phyloP scores from a whole-genome alignment of 192 early-diverging fungal genomes.

The Coemansia sp. region DNA sequence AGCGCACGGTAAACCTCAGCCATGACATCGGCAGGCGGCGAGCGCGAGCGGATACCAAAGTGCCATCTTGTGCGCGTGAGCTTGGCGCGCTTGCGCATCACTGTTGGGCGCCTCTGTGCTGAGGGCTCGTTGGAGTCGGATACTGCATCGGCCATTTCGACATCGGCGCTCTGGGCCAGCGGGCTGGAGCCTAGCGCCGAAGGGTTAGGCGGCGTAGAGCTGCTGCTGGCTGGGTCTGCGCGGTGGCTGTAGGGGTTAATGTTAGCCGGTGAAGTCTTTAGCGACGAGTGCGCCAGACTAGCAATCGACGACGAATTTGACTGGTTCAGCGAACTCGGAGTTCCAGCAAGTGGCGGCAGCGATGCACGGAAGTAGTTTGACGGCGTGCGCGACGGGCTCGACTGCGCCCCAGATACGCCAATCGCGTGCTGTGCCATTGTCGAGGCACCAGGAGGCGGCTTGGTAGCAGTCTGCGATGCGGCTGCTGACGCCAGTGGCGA shows the following conservation, averaged over 20 bases:
- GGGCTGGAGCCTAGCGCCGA: conserved; percentile 19
- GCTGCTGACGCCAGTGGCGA: conserved; percentile 27
- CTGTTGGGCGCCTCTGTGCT: conserved; percentile 15
- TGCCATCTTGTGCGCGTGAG: conserved; percentile 85
- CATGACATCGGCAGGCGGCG: conserved; percentile 94
- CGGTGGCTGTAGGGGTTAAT: conserved; percentile 48
- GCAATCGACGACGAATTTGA: conserved; percentile 45
- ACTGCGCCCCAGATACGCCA: conserved; percentile 3
- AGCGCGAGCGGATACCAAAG: conserved; percentile 93
- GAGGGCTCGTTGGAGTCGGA: not conserved
- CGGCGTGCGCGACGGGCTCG: conserved; percentile 31
- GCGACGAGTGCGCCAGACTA: conserved; percentile 33
- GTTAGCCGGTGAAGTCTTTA: conserved; percentile 17
- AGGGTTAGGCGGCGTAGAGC: conserved; percentile 2
- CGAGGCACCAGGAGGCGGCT: conserved; percentile 6
- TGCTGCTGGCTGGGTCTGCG: not conserved
- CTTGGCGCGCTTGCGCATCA: conserved; percentile 50
- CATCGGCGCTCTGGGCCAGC: conserved; percentile 3
- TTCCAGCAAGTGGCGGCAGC: conserved; percentile 39
- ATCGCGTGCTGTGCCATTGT: conserved; percentile 24
- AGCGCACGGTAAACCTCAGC: conserved; percentile 93
- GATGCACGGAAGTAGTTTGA: conserved; percentile 50
- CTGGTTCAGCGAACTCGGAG: conserved; percentile 16
- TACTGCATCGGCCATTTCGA: conserved; percentile 3
- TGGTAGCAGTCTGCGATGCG: conserved; percentile 4